phyloP scores from a whole-genome alignment of 805 yeast species.

The Priceomyces melissophilus region DNA sequence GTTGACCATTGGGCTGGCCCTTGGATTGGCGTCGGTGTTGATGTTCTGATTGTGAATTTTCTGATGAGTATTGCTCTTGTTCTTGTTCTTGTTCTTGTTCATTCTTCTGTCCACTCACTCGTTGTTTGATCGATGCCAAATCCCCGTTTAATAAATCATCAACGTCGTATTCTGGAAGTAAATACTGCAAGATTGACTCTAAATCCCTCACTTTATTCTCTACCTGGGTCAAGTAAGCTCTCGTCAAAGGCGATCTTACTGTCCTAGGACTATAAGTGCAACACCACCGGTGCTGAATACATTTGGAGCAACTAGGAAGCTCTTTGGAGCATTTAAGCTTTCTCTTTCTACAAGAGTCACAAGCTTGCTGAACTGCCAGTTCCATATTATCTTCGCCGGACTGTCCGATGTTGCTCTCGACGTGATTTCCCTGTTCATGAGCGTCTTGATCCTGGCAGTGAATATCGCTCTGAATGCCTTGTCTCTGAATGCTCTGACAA shows the following conservation, averaged over 20 bases:
- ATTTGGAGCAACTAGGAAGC: conserved; percentile 27
- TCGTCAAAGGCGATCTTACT: conserved; percentile 29
- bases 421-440: too few relatives aligned
- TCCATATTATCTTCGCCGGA: not conserved
- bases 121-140: too few relatives aligned
- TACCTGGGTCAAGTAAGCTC: conserved; percentile 30
- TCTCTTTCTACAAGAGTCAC: conserved; percentile 32
- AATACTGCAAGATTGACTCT: conserved; percentile 24
- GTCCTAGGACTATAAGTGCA: conserved; percentile 30
- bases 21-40: not conserved
- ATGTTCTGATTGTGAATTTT: not conserved
- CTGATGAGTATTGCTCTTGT: not conserved
- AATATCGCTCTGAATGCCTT: too few relatives aligned
- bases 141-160: conserved; percentile 9
- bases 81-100: not conserved
- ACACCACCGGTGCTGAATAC: conserved; percentile 31
- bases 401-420: not conserved
- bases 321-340: conserved; percentile 32
- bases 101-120: too few relatives aligned
- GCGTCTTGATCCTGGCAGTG: too few relatives aligned
- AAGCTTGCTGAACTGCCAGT: conserved; percentile 26
- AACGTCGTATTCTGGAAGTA: conserved; percentile 26
- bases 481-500: too few relatives aligned
- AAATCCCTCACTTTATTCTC: conserved; percentile 14
- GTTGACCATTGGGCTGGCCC: too few relatives aligned